phyloP scores from a whole-genome alignment of 2,329 filamentous ascomycete species.

The Aspergillus puulaauensis region DNA sequence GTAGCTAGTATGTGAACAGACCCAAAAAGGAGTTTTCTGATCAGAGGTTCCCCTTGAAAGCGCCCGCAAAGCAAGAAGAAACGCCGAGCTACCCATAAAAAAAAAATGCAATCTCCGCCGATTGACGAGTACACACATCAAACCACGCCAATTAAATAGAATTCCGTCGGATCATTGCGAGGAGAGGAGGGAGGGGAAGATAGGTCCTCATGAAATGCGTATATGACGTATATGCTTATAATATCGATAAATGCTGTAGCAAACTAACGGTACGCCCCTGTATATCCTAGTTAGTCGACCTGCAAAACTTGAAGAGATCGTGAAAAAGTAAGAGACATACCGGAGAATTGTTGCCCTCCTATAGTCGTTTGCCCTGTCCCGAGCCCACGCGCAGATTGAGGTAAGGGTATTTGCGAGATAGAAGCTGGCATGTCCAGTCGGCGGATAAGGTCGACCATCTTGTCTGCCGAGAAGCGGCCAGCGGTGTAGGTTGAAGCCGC shows the following conservation, averaged over 20 bases:
- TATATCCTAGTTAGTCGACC: conserved; percentile 2
- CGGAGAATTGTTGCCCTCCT: conserved; percentile 30
- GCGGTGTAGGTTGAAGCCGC: conserved; percentile 70
- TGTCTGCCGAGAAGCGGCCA: conserved; percentile 67
- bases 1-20: conserved; percentile 1
- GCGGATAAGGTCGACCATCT: conserved; percentile 71
- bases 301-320: neutral
- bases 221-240: neutral
- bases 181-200: conserved; percentile 6
- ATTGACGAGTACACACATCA: conserved; percentile 14
- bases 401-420: conserved; percentile 39
- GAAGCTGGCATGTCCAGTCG: conserved; percentile 64
- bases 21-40: neutral
- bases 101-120: conserved; percentile 16
- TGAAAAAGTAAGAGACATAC: conserved; percentile 23
- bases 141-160: conserved; percentile 8
- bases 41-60: neutral
- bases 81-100: conserved; percentile 20
- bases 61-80: conserved; percentile 11
- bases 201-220: neutral
- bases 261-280: conserved; percentile 18
- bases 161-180: conserved; percentile 1
- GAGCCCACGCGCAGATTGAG: conserved; percentile 32
- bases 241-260: neutral
- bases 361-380: conserved; percentile 23